Evolutionary conservation across 495 filamentous ascomycete species (phyloP).

Genomic region (Hypoxylon lienhwacheense): DNA sequence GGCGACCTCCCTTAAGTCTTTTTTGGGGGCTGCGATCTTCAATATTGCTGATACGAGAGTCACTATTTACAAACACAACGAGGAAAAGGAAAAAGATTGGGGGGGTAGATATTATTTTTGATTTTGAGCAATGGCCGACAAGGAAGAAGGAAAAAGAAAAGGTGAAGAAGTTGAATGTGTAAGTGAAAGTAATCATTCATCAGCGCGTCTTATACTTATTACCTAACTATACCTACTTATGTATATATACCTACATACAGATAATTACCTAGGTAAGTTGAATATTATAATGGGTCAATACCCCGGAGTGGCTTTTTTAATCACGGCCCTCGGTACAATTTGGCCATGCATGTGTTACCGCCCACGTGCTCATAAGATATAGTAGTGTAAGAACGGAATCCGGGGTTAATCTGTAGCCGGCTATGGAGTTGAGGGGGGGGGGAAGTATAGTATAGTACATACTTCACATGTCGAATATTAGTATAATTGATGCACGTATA

Average conservation of each 20-base stretch:
- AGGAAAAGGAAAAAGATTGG: background rate
- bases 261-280: background rate
- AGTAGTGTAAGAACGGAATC: constrained; percentile 15
- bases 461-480: too few species aligned
- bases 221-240: too few species aligned
- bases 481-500: too few species aligned
- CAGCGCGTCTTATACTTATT: too few species aligned
- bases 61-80: background rate
- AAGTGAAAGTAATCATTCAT: too few species aligned
- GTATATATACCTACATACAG: background rate
- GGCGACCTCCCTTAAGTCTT: constrained; percentile 5
- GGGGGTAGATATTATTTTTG: too few species aligned
- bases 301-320: too few species aligned
- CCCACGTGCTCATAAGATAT: constrained; percentile 16
- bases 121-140: too few species aligned
- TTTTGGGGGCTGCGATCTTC: background rate
- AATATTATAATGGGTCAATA: too few species aligned
- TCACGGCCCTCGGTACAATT: constrained; percentile 1
- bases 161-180: too few species aligned
- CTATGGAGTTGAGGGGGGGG: background rate
- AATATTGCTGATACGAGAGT: background rate
- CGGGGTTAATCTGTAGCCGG: constrained; percentile 28
- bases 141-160: too few species aligned
- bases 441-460: too few species aligned
- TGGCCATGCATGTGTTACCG: constrained; percentile 7